Conservation (phyloP, 1,284 basidiomycete genomes). For the Ustilago tritici region DNA sequence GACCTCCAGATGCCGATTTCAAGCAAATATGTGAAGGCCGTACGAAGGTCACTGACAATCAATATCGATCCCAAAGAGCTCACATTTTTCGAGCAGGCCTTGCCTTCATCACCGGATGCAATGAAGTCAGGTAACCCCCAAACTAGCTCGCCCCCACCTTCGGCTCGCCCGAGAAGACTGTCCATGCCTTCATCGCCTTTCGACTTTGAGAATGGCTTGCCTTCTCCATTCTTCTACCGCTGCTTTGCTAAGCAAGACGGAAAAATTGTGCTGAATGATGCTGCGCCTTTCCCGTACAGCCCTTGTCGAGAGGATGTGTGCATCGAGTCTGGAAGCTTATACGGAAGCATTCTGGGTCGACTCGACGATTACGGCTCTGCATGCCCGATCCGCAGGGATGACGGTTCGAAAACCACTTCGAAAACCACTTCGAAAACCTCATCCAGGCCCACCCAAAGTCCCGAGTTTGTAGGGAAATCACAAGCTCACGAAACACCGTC, state of each 20-base stretch:
- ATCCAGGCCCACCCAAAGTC: neutral
- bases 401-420: neutral
- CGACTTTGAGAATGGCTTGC: neutral
- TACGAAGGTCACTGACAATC: conserved; percentile 8
- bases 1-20: conserved; percentile 6
- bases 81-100: conserved; percentile 2
- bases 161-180: neutral
- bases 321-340: neutral
- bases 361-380: neutral
- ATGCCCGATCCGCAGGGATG: neutral
- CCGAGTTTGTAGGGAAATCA: no score
- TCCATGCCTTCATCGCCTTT: conserved; percentile 2
- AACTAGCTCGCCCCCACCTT: neutral
- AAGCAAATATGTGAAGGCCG: neutral
- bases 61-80: neutral
- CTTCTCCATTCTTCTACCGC: conserved; percentile 25
- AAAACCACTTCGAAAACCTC: neutral
- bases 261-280: conserved; percentile 7
- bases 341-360: neutral
- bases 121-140: neutral
- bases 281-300: conserved; percentile 46
- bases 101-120: conserved; percentile 12
- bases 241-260: neutral
- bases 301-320: conserved; percentile 18
- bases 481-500: neutral